Evolutionary conservation across 192 early-diverging fungal genomes (phyloP).

Genomic region (Coemansia sp.): DNA sequence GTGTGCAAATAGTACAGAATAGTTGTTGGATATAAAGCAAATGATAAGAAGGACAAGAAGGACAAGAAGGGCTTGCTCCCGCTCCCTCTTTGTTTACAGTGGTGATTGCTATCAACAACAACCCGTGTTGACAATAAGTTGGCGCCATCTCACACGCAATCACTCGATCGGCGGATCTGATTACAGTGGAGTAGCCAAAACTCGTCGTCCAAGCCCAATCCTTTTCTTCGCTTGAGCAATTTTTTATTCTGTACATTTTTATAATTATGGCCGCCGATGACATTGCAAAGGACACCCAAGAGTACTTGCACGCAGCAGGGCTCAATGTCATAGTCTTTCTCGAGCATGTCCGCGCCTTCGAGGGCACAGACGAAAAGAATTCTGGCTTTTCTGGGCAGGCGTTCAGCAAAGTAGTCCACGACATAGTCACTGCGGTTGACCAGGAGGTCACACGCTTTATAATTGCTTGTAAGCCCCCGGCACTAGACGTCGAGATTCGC

Average conservation of each 20-base stretch:
- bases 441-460: conserved; percentile 49
- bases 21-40: no score
- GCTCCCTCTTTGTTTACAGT: no score
- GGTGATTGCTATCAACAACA: no score
- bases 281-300: conserved; percentile 33
- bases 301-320: conserved; percentile 27
- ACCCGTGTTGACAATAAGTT: neutral
- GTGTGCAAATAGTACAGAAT: neutral
- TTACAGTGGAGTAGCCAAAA: neutral
- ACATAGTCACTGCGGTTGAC: conserved; percentile 40
- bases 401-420: conserved; percentile 27
- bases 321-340: conserved; percentile 29
- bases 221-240: no score
- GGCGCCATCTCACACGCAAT: neutral
- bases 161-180: neutral
- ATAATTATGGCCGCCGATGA: conserved; percentile 13
- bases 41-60: no score
- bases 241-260: neutral
- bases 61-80: no score
- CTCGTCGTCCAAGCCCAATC: no score
- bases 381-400: conserved; percentile 22
- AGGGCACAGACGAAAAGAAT: conserved; percentile 21
- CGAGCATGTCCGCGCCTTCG: conserved; percentile 29
- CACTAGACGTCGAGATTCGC: conserved; percentile 33
- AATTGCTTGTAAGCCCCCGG: conserved; percentile 53